Evolutionary conservation across 345 rosid species (phyloP), one percentile per base, ranked within the genome.

Genomic region (Sonneratia alba): DNA sequence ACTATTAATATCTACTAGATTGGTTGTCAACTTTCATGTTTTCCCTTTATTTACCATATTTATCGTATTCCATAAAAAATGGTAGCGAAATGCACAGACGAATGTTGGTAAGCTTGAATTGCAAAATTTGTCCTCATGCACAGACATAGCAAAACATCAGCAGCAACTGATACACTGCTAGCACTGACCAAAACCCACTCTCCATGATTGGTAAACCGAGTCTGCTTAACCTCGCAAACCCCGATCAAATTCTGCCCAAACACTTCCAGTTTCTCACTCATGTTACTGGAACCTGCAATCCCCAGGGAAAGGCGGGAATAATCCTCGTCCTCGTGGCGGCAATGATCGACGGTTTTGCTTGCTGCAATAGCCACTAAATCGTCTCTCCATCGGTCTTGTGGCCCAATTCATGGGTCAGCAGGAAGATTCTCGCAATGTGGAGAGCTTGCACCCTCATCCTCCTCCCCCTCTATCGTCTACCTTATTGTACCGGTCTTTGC

Each of bases 321-420:
- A 89, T 88, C n/a, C 93, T 90, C 10, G 89, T 79, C 71, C 93
- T 90, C 56, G 93, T 88, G 18, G 90, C 90, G n/a, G 90, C 85
- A 4, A 88, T 68, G 57, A 88, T 86, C 21, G 87, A 85, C 38
- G 93, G 85, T 65, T 88, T 90, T 19, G 93, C 83, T 59, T 88
- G 93, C 37, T 83, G 84, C 51, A 88, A 68, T 36, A 88, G 70
- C 93, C 93, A 88, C 80, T 88, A 90, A 48, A 88, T 88, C 9
- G 93, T 88, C 76, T 88, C 92, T 1, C 92, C 92, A 69, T 88
- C 92, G 27, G 88, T 86, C 77, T 88, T 88, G 67, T 86, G 93
- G 62, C 93, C 90, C 80, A 88, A 81, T 78, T 88, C 93, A 70
- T 89, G 80, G 59, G 93, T 88, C 77, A 88, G 80, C 59, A 86